phyloP scores from a whole-genome alignment of 768 basidiomycete species.

The Tricholoma flavovirens region DNA sequence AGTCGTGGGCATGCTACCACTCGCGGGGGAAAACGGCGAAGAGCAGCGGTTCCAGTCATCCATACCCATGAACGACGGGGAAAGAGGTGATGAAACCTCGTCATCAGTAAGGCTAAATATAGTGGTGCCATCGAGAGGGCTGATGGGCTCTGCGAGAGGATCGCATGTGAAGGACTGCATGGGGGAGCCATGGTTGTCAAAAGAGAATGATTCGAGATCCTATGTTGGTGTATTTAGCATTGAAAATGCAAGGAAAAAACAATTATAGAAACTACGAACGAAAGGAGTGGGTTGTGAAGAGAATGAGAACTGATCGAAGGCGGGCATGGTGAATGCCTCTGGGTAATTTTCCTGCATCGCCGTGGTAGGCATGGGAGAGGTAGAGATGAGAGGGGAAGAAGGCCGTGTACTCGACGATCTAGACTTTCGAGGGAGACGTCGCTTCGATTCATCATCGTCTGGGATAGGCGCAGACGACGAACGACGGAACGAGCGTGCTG shows the following conservation, averaged over 20 bases:
- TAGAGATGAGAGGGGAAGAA: slow-evolving; percentile 17
- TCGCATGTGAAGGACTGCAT: slow-evolving; percentile 24
- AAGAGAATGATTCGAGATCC: slow-evolving; percentile 44
- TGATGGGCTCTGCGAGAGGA: slow-evolving; percentile 19
- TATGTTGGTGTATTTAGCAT: slow-evolving; percentile 12
- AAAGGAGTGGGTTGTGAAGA: slow-evolving; percentile 36
- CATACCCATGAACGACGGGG: slow-evolving; percentile 28
- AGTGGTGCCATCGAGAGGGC: slow-evolving; percentile 11
- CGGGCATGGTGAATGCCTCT: slow-evolving; percentile 26
- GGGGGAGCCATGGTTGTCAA: slow-evolving; percentile 32
- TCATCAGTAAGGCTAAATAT: slow-evolving; percentile 2
- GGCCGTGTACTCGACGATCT: slow-evolving; percentile 37
- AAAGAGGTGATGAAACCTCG: slow-evolving; percentile 22
- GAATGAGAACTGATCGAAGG: slow-evolving; percentile 28
- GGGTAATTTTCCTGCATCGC: slow-evolving; percentile 18
- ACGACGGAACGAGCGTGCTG: slow-evolving; percentile 62
- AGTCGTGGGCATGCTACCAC: slow-evolving; percentile 34
- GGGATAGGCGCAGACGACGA: slow-evolving; percentile 58
- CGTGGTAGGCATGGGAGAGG: slow-evolving; percentile 4
- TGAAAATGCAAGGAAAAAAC: slow-evolving; percentile 4
- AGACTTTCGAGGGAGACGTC: slow-evolving; percentile 18
- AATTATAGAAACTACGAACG: slow-evolving; percentile 45
- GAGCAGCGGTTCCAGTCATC: slow-evolving; percentile 41
- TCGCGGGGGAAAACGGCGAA: slow-evolving; percentile 32
- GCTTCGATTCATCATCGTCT: slow-evolving; percentile 29